Evolutionary conservation across 345 rosid species (phyloP), one percentile per base, ranked within the genome.

Genomic region (Dimocarpus longan): DNA sequence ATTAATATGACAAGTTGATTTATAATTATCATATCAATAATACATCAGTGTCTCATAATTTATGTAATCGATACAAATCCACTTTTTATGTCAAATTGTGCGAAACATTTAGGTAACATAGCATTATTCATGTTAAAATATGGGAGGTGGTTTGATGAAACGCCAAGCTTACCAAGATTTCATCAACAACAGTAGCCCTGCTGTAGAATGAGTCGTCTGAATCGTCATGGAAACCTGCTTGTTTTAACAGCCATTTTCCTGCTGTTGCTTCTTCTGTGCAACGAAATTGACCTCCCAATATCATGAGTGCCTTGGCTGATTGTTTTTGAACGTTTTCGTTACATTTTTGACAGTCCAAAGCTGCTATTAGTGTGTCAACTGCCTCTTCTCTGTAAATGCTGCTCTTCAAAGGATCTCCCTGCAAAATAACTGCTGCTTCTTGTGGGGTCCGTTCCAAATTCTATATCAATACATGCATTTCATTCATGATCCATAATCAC

Each of bases 321-420:
- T 87, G 86, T 79, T 86, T 90, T 85, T 91, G 95, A 80, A 84
- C 80, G 65, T 78, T 80, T 15, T 87, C 73, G 69, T 67, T 16
- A 21, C 76, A 78, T 21, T 9, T 73, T 24, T 74, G 78, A 63
- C 89, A 86, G 76, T 91, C 86, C 76, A 90, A 52, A 67, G 87
- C 74, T 10, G 78, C 84, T 48, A 83, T 66, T 32, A 90, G 77
- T 18, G 82, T 91, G 67, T 90, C 93, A 10, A 91, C 48, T 9
- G 93, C 95, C 77, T 91, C 95, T 78, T 90, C 93, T 80, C 90
- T 81, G 70, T 88, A 90, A 1, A 88, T 48, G 40, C 93, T 91
- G 80, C 82, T 71, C 80, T 84, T 83, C 65, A 71, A 68, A 52
- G 82, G 84, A 84, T 90, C 92, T 66, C 81, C 92, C 93, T 91